These are phyloP conservation scores for Cucurbita pepo DNA, from an alignment of 306 rosid species.

Conservation along the genomic window DNA sequence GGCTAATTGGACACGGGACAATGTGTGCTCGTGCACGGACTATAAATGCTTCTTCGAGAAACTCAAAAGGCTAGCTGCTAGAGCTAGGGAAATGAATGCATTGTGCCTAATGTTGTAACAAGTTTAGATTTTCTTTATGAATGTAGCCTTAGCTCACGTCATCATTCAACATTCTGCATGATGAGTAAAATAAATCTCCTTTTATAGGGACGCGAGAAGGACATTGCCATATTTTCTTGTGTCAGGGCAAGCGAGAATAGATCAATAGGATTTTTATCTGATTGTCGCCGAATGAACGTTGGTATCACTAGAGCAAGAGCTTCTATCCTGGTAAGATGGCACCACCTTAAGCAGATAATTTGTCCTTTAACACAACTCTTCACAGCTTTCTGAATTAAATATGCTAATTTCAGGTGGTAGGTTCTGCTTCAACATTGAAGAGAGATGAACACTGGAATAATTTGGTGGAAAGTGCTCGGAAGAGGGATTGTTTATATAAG, in stretches of 20 bases:
- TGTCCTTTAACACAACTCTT: background rate
- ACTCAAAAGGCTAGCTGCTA: background rate
- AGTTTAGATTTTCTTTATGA: background rate
- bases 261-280: conserved; percentile 68
- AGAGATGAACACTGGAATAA: conserved; percentile 64
- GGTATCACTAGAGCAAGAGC: conserved; percentile 96
- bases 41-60: background rate
- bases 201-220: conserved; percentile 88
- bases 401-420: conserved; percentile 48
- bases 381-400: background rate
- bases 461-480: conserved; percentile 69
- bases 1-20: background rate
- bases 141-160: background rate
- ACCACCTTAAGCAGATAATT: background rate
- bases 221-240: conserved; percentile 74
- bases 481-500: conserved; percentile 40
- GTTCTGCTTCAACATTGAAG: conserved; percentile 72
- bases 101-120: background rate
- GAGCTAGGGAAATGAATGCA: background rate
- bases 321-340: conserved; percentile 49
- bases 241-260: conserved; percentile 65
- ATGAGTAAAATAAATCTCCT: background rate
- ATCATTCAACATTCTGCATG: background rate
- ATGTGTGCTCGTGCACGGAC: background rate
- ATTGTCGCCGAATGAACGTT: conserved; percentile 75